phyloP scores from a whole-genome alignment of 176 grass and related monocot genomes.

The Urochloa ruziziensis region DNA sequence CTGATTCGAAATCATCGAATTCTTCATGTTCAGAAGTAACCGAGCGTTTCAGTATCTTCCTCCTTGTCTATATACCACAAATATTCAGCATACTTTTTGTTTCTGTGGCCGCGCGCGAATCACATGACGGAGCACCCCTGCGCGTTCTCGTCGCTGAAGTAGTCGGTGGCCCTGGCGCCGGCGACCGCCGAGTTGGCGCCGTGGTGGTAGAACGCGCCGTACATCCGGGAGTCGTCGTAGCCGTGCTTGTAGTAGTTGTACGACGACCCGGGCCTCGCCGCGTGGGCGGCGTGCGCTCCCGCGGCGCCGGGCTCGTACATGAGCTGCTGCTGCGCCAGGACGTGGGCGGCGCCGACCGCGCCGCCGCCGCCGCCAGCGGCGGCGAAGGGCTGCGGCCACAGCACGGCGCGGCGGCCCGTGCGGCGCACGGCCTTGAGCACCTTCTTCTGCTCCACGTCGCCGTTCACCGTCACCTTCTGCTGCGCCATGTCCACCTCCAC shows the following conservation, averaged over 20 bases:
- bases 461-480: conserved; percentile 89
- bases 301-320: conserved; percentile 43
- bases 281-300: not conserved
- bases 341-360: conserved; percentile 12
- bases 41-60: too few relatives aligned
- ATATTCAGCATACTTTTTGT: too few relatives aligned
- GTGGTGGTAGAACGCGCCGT: conserved; percentile 35
- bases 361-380: not conserved
- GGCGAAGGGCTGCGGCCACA: conserved; percentile 69
- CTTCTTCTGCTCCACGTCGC: conserved; percentile 84
- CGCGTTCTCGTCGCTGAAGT: conserved; percentile 90
- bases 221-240: conserved; percentile 67
- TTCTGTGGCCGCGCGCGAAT: too few relatives aligned
- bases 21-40: too few relatives aligned
- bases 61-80: too few relatives aligned
- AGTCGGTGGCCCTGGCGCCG: conserved; percentile 52
- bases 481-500: conserved; percentile 88
- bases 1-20: not conserved
- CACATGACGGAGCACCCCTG: conserved; percentile 68
- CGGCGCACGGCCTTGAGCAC: conserved; percentile 77
- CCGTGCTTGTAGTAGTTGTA: conserved; percentile 96
- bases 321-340: conserved; percentile 34
- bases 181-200: conserved; percentile 42
- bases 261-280: conserved; percentile 42
- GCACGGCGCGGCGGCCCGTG: conserved; percentile 75